Percentiles rank a stretch among this genome's conserved stretches.
phyloP scores from a whole-genome alignment of 768 basidiomycete species.

The Lentinula detonsa region DNA sequence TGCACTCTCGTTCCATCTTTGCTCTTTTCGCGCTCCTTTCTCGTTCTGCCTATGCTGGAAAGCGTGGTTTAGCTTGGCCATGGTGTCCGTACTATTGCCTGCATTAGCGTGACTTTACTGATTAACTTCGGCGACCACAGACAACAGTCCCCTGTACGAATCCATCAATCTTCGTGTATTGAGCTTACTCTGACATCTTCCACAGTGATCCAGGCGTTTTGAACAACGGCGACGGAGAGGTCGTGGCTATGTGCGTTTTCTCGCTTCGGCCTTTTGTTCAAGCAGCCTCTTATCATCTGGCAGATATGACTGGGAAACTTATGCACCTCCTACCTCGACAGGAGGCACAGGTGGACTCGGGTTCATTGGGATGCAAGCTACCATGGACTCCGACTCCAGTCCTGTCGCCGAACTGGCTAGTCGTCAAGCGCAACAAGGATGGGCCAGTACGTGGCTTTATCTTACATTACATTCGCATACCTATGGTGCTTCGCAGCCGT shows the following conservation, averaged over 20 bases:
- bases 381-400: conserved; percentile 28
- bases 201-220: conserved; percentile 12
- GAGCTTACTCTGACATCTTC: neutral
- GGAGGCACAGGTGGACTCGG: conserved; percentile 29
- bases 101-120: neutral
- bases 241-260: conserved; percentile 23
- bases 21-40: conserved; percentile 10
- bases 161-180: neutral
- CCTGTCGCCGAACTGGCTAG: conserved; percentile 23
- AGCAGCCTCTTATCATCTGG: neutral
- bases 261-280: neutral
- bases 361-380: conserved; percentile 34
- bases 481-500: conserved; percentile 13
- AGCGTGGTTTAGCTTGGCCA: conserved; percentile 30
- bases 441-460: conserved; percentile 20
- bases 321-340: conserved; percentile 21
- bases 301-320: conserved; percentile 34
- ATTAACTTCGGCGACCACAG: conserved; percentile 9
- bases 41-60: conserved; percentile 22
- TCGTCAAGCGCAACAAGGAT: conserved; percentile 24
- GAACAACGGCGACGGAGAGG: conserved; percentile 25
- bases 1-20: conserved; percentile 2
- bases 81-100: conserved; percentile 19
- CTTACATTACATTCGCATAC: neutral
- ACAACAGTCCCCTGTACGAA: conserved; percentile 23